Evolutionary conservation across 2,329 filamentous ascomycete genomes (phyloP).

Genomic region (Claviceps sp.): DNA sequence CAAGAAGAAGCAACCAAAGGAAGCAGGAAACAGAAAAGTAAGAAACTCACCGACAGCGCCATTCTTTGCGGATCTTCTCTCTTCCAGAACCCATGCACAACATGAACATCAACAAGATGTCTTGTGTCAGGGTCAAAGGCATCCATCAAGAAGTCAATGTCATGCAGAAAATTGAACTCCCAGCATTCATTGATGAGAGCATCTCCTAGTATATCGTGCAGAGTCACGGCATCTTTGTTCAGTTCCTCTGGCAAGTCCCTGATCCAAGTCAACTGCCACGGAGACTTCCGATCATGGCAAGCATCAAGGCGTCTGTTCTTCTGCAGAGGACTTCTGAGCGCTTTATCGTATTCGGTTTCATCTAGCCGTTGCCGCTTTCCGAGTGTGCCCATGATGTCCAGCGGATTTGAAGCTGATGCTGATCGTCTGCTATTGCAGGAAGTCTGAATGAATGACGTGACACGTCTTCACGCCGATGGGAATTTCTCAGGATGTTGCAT

Average conservation of each 20-base stretch:
- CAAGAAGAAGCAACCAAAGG: constrained; percentile 5
- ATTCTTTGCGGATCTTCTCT: constrained; percentile 48
- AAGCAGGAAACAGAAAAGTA: not conserved
- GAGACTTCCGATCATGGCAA: constrained; percentile 35
- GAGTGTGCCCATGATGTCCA: constrained; percentile 16
- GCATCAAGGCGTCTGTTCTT: constrained; percentile 16
- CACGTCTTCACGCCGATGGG: not conserved
- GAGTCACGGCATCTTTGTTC: constrained; percentile 53
- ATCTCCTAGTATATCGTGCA: constrained; percentile 58
- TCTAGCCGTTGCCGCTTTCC: constrained; percentile 17
- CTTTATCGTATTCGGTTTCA: constrained; percentile 1
- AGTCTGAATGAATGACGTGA: not conserved
- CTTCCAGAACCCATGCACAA: constrained; percentile 54
- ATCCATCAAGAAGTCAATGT: constrained; percentile 41
- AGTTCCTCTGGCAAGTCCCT: constrained; percentile 42
- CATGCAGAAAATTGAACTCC: constrained; percentile 57
- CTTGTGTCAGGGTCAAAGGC: constrained; percentile 40
- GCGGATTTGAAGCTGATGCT: not conserved
- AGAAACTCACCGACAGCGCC: constrained; percentile 36
- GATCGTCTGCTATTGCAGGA: not conserved
- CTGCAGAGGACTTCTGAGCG: constrained; percentile 27
- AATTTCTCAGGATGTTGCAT: not conserved
- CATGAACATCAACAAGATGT: constrained; percentile 35
- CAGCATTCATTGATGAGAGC: constrained; percentile 60
- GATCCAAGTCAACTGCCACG: constrained; percentile 59